phyloP scores from a whole-genome alignment of 257 asterid species.

The Parsonsia alboflavescens region DNA sequence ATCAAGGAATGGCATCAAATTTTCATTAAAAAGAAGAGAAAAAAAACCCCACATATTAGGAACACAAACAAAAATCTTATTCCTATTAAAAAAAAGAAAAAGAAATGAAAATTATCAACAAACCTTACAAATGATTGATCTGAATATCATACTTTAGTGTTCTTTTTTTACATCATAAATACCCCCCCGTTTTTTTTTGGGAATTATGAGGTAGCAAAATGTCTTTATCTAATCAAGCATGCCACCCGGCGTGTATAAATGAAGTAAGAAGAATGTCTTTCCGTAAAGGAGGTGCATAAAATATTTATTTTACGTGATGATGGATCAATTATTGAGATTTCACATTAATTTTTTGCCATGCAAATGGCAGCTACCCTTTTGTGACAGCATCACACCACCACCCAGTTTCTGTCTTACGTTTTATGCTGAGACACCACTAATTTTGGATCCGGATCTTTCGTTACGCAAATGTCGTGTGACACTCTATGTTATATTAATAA shows the following conservation, averaged over 20 bases:
- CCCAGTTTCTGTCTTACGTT: not conserved
- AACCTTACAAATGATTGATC: not conserved
- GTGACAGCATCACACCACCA: not conserved
- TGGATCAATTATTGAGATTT: slow-evolving; percentile 3
- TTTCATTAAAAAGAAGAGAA: no score
- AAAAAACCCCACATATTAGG: no score
- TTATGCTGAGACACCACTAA: not conserved
- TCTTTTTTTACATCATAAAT: no score
- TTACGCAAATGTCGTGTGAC: no score
- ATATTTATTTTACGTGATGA: not conserved
- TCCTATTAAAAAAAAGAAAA: no score
- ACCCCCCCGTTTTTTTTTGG: no score
- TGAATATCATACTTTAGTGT: no score
- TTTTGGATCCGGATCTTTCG: no score
- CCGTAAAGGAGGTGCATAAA: not conserved
- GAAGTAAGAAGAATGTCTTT: not conserved
- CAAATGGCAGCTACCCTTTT: slow-evolving; percentile 1
- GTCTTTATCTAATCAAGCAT: slow-evolving; percentile 1
- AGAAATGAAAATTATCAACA: not conserved
- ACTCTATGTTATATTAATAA: no score
- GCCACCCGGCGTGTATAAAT: slow-evolving; percentile 8
- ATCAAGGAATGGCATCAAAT: no score
- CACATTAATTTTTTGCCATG: not conserved
- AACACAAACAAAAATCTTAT: no score
- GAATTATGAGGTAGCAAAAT: not conserved